A percentile compares a stretch with the other conserved stretches of the same genome.
Conservation (phyloP, 345 rosid species). For the Mercurialis annua region DNA sequence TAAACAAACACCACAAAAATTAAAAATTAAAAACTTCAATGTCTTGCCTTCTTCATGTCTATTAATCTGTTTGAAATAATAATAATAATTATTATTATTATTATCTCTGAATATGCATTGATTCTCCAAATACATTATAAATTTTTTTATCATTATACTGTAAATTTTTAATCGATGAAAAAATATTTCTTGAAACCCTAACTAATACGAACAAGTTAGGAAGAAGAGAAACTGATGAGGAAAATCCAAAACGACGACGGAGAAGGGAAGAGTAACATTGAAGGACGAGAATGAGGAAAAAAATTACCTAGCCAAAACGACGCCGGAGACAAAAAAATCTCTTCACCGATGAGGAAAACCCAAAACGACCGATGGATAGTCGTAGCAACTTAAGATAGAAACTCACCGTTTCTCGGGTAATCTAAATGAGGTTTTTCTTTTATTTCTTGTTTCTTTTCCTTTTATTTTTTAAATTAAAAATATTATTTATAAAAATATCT, state of each 20-base stretch:
- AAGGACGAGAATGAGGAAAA: conserved; percentile 16
- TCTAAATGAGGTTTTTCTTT: too few species aligned
- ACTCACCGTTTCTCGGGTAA: conserved; percentile 8
- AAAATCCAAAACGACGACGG: conserved; percentile 79
- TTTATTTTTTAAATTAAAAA: too few species aligned
- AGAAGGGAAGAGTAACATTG: conserved; percentile 11
- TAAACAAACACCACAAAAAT: not conserved
- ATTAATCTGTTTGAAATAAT: too few species aligned
- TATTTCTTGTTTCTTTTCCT: not conserved
- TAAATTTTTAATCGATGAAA: too few species aligned
- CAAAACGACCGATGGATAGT: conserved; percentile 59
- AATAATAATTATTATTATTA: too few species aligned
- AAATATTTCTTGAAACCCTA: too few species aligned
- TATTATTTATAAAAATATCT: too few species aligned
- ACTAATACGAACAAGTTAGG: not conserved
- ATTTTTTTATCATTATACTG: too few species aligned
- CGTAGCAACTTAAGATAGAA: conserved; percentile 28
- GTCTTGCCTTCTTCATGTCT: too few species aligned
- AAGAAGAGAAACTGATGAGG: conserved; percentile 5
- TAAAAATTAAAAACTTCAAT: not conserved
- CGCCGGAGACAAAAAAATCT: conserved; percentile 3
- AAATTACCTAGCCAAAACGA: conserved; percentile 20
- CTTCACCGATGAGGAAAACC: conserved; percentile 12
- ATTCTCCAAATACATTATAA: too few species aligned
- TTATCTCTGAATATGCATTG: too few species aligned